Conservation (phyloP, 176 grass and related monocot species). For the Triticum timopheevii region DNA sequence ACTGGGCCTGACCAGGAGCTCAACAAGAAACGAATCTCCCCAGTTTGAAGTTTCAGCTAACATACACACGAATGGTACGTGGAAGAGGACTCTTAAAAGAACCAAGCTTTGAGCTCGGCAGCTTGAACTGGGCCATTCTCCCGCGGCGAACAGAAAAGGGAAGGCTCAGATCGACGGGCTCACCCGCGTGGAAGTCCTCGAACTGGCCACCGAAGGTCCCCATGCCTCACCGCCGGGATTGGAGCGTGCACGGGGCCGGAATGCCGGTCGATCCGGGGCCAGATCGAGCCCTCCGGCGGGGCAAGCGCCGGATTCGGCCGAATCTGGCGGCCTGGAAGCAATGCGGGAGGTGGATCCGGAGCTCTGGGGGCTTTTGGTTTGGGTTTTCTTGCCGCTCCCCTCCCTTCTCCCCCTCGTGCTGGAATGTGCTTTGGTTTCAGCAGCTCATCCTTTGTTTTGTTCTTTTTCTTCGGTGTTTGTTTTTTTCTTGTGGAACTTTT, state of each 20-base stretch:
- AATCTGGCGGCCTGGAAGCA: conserved; percentile 26
- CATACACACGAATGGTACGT: not conserved
- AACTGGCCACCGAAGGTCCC: conserved; percentile 57
- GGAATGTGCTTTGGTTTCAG: conserved; percentile 27
- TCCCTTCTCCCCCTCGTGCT: not conserved
- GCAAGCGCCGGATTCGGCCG: conserved; percentile 5
- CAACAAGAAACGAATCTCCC: conserved; percentile 13
- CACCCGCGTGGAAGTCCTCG: conserved; percentile 61
- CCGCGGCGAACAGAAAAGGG: not conserved
- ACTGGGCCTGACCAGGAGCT: conserved; percentile 3
- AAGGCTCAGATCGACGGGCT: conserved; percentile 52
- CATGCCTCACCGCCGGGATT: conserved; percentile 43
- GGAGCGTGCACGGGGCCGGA: conserved; percentile 14
- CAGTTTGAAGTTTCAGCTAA: not conserved
- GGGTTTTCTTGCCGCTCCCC: conserved; percentile 23
- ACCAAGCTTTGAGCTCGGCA: conserved; percentile 20
- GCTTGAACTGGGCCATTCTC: conserved; percentile 21
- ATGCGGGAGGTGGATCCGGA: conserved; percentile 43
- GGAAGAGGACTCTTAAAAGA: conserved; percentile 24
- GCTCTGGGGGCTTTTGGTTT: conserved; percentile 20
- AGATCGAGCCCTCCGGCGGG: conserved; percentile 50
- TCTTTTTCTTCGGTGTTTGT: not conserved
- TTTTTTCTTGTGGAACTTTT: not conserved
- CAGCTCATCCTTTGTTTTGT: conserved; percentile 20
- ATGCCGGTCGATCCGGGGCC: conserved; percentile 40